Base-by-base conservation (phyloP, 179 eudicot genomes). In the Spergularia azorica region DNA sequence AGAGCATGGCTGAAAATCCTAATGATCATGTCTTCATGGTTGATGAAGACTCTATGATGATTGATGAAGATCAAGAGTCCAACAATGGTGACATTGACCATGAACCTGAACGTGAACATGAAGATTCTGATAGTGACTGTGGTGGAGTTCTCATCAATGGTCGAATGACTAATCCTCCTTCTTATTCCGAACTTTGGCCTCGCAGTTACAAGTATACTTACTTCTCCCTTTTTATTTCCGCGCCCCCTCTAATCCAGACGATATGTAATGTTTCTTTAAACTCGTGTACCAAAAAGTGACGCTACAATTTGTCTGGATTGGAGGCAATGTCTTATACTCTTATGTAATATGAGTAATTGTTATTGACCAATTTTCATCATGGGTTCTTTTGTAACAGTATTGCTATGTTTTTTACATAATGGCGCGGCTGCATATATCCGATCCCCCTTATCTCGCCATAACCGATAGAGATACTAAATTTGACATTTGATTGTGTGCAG, bases 131-230 rank as follows among this genome's bases (percentile, higher is more conserved):
- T 5, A 66, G 74, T 57, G 75, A 48, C 57, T 66, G 14, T n/a
- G 79, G 60, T 67, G 85, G 55, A 4, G 79, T 60, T 21, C 65
- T 21, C 65, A 13, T 21, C 55, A 72, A 62, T 69, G 76, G 58
- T 12, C 20, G 10, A n/a, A 18, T 72, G 32, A 57, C 36, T 41
- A n/a, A 72, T 58, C 70, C 80, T 1, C 74, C 83, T 18, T 81
- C 81, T 54, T 59, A 74, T 70, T 76, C 88, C 0, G 84, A 62
- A 59, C 89, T 74, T 11, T 92, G 97, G 97, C 97, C 97, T 52
- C 88, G 80, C 66, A 90, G 91, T 85, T 92, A 78, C 81, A 90
- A 82, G 97, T 92, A 83, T 41, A 13, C 32, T 9, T 18, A 7
- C 13, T 26, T 63, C 17, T 41, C 6, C 8, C 36, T 51, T 60